Evolutionary conservation across 2,329 filamentous ascomycete species (phyloP).

Genomic region (Nakataea oryzae): DNA sequence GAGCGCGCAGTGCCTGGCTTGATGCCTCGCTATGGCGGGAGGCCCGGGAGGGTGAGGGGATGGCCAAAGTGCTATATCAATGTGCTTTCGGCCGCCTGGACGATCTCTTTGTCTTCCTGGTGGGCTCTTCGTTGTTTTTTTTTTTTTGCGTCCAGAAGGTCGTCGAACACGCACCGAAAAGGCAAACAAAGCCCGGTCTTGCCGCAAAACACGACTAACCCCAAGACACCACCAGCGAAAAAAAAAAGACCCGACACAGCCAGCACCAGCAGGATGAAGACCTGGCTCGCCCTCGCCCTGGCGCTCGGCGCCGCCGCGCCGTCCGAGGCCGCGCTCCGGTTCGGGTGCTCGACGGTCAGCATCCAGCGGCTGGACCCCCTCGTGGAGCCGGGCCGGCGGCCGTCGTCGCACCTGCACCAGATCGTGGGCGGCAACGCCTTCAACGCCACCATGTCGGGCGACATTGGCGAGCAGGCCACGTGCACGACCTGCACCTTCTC

Average conservation of each 20-base stretch:
- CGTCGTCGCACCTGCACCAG: conserved; percentile 14
- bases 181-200: too few species aligned
- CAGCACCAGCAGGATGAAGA: conserved; percentile 10
- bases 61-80: not conserved
- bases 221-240: conserved; percentile 9
- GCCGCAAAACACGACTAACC: not conserved
- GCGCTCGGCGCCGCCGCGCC: conserved; percentile 10
- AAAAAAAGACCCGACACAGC: not conserved
- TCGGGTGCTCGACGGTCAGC: conserved; percentile 18
- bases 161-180: too few species aligned
- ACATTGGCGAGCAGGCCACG: conserved; percentile 16
- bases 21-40: too few species aligned
- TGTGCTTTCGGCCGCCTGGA: not conserved
- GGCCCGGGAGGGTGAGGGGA: too few species aligned
- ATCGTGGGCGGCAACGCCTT: conserved; percentile 14
- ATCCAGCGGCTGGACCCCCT: conserved; percentile 17
- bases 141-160: not conserved
- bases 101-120: not conserved
- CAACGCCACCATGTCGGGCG: conserved; percentile 15
- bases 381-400: conserved; percentile 11
- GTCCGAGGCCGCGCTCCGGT: conserved; percentile 15
- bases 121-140: not conserved
- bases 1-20: not conserved
- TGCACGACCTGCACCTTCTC: conserved; percentile 23
- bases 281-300: conserved; percentile 9